Percentiles rank a stretch among this genome's conserved stretches.
Conservation (phyloP, 2,329 filamentous ascomycete species). For the Byssochlamys sp. region DNA sequence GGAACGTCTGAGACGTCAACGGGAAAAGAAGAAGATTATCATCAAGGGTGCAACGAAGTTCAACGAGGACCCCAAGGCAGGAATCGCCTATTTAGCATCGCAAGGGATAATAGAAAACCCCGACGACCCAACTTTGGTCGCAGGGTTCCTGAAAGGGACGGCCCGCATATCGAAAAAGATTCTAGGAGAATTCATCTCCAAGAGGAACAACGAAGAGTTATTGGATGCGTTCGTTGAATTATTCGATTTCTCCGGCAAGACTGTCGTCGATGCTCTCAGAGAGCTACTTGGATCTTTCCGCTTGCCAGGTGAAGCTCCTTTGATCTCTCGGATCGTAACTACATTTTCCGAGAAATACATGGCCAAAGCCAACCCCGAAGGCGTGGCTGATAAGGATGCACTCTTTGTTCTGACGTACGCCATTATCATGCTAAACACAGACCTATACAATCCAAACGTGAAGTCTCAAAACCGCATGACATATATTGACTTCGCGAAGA, state of each 20-base stretch:
- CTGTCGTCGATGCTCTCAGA: slow-evolving; percentile 81
- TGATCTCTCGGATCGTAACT: slow-evolving; percentile 87
- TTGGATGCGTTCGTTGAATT: slow-evolving; percentile 71
- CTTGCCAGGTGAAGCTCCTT: slow-evolving; percentile 78
- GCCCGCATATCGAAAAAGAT: slow-evolving; percentile 80
- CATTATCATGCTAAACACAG: slow-evolving; percentile 94
- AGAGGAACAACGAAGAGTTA: slow-evolving; percentile 76
- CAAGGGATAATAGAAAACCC: slow-evolving; percentile 75
- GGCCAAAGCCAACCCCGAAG: slow-evolving; percentile 56
- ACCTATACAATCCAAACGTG: slow-evolving; percentile 89
- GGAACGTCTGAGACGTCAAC: slow-evolving; percentile 56
- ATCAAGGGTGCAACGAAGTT: slow-evolving; percentile 82
- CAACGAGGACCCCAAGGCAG: slow-evolving; percentile 86
- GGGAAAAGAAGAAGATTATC: slow-evolving; percentile 75
- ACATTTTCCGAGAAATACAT: slow-evolving; percentile 81
- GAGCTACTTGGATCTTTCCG: slow-evolving; percentile 85
- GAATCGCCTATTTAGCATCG: slow-evolving; percentile 73
- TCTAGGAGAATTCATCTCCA: slow-evolving; percentile 86
- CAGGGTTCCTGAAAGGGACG: slow-evolving; percentile 79
- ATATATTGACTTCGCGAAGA: slow-evolving; percentile 69
- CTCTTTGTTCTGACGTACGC: slow-evolving; percentile 88
- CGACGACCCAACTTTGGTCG: slow-evolving; percentile 65
- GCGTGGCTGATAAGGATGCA: slow-evolving; percentile 74
- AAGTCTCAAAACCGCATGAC: slow-evolving; percentile 70
- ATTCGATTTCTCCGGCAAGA: slow-evolving; percentile 81